A percentile compares a stretch with the other conserved stretches of the same genome.
These are phyloP conservation scores for Paramecium tetraurelia DNA, from an alignment of 73 alveolate species.

Conservation along the genomic window DNA sequence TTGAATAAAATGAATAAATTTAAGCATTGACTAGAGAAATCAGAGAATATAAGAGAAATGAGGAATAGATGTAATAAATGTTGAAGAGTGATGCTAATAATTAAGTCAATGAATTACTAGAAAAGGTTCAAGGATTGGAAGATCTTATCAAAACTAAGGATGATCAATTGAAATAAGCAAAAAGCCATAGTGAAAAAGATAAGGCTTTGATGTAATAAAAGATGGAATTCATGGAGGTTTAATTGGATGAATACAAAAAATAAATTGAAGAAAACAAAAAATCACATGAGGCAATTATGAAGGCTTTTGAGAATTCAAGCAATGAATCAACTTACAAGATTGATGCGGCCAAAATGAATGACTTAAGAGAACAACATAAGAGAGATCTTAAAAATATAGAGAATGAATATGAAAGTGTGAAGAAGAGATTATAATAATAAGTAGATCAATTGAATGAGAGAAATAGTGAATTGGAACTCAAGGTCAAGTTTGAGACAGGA, in stretches of 20 bases:
- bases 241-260: slow-evolving; percentile 51
- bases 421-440: slow-evolving; percentile 41
- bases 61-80: slow-evolving; percentile 21
- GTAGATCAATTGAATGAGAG: slow-evolving; percentile 55
- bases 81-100: slow-evolving; percentile 47
- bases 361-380: slow-evolving; percentile 53
- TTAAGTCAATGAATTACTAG: slow-evolving; percentile 22
- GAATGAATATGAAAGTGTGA: slow-evolving; percentile 32
- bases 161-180: slow-evolving; percentile 28
- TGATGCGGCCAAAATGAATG: slow-evolving; percentile 46
- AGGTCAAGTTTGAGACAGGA: slow-evolving; percentile 59
- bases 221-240: slow-evolving; percentile 58
- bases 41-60: slow-evolving; percentile 54
- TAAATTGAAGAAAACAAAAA: slow-evolving; percentile 60
- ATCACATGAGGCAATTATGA: slow-evolving; percentile 61
- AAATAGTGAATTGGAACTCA: slow-evolving; percentile 58
- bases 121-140: slow-evolving; percentile 10
- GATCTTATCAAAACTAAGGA: slow-evolving; percentile 50
- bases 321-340: slow-evolving; percentile 43
- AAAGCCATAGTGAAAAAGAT: slow-evolving; percentile 24
- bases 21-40: slow-evolving; percentile 22
- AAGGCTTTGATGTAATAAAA: slow-evolving; percentile 52
- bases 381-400: slow-evolving; percentile 46
- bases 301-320: slow-evolving; percentile 59
- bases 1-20: slow-evolving; percentile 35